Conservation (phyloP, 768 basidiomycete species). For the Kwoniella dejecticola region DNA sequence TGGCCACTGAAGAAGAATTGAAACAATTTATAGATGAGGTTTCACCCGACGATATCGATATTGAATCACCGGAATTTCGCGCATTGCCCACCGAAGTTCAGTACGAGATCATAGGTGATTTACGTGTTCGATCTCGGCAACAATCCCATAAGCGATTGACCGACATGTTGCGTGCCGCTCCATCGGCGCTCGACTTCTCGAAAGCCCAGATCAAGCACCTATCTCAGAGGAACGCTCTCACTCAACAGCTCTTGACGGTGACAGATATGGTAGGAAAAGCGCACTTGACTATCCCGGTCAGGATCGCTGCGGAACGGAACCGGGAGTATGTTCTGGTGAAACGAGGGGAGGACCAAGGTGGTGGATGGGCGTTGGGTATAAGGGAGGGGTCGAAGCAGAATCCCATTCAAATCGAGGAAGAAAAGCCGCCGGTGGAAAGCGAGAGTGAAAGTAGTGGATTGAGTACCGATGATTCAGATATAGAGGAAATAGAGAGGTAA, state of each 20-base stretch:
- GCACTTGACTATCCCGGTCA: constrained; percentile 77
- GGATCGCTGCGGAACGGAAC: constrained; percentile 93
- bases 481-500: constrained; percentile 29
- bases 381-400: constrained; percentile 80
- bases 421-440: constrained; percentile 53
- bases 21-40: constrained; percentile 92
- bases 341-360: constrained; percentile 73
- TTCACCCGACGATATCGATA: constrained; percentile 92
- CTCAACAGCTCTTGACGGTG: constrained; percentile 87
- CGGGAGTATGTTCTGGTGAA: constrained; percentile 92
- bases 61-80: constrained; percentile 82
- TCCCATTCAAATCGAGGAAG: constrained; percentile 81
- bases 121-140: constrained; percentile 90
- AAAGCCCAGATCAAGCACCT: constrained; percentile 92
- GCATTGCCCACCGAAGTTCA: constrained; percentile 94
- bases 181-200: constrained; percentile 90
- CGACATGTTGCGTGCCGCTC: constrained; percentile 77
- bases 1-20: constrained; percentile 95
- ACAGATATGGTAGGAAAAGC: constrained; percentile 91
- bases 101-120: constrained; percentile 96
- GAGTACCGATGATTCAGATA: constrained; percentile 48
- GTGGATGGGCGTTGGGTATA: constrained; percentile 94
- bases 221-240: constrained; percentile 81
- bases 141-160: constrained; percentile 88
- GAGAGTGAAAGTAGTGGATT: constrained; percentile 50